These are phyloP conservation scores for Kitagawia praeruptora DNA, from an alignment of 129 eudicot species.

Conservation along the genomic window DNA sequence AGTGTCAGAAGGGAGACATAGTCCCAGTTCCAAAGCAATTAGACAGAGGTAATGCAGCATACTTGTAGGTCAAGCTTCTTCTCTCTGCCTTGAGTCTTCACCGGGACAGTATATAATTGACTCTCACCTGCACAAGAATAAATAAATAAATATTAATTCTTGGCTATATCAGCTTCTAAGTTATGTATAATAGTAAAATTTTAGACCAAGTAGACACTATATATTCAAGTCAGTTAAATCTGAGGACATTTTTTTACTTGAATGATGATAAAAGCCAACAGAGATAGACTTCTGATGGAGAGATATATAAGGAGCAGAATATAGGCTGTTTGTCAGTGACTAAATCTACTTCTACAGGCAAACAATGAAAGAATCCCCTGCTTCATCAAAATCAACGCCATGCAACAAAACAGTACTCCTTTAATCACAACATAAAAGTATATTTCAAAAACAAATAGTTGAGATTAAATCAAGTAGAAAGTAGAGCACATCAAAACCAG, in stretches of 20 bases:
- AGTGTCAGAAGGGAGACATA: background rate
- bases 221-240: background rate
- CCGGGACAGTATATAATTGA: slow-evolving; percentile 85
- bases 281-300: background rate
- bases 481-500: background rate
- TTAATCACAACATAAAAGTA: too few relatives aligned
- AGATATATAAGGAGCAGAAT: background rate
- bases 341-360: background rate
- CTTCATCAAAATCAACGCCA: background rate
- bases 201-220: background rate
- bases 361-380: background rate
- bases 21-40: background rate
- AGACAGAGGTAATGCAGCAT: slow-evolving; percentile 15
- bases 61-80: slow-evolving; percentile 78
- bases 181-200: background rate
- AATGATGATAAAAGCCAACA: background rate
- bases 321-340: background rate
- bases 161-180: background rate
- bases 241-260: background rate
- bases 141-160: background rate
- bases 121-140: slow-evolving; percentile 53
- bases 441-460: background rate
- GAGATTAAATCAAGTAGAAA: background rate
- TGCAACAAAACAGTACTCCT: too few relatives aligned
- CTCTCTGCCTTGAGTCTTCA: slow-evolving; percentile 81